These are phyloP conservation scores for Aspergillus quadricinctus DNA, from an alignment of 2,329 filamentous ascomycete genomes.

Conservation along the genomic window DNA sequence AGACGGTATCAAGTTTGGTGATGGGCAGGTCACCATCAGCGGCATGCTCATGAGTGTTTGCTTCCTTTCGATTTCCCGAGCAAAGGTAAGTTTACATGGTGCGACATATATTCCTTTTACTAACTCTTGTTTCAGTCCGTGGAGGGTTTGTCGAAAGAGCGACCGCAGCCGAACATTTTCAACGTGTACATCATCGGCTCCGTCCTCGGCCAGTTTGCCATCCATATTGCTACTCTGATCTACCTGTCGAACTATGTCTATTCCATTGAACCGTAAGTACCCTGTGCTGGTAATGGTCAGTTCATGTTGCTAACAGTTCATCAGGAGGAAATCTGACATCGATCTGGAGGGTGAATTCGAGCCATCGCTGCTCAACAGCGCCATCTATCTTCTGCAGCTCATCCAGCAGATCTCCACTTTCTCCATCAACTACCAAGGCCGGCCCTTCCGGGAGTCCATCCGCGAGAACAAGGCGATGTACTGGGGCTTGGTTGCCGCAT, in stretches of 20 bases:
- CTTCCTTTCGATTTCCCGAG: slow-evolving; percentile 97
- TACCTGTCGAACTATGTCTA: slow-evolving; percentile 91
- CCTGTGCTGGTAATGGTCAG: not conserved
- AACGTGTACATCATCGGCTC: slow-evolving; percentile 98
- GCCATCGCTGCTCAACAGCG: slow-evolving; percentile 91
- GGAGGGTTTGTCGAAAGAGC: slow-evolving; percentile 91
- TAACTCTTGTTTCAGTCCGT: slow-evolving; percentile 57
- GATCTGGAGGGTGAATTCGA: slow-evolving; percentile 94
- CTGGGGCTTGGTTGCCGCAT: slow-evolving; percentile 88
- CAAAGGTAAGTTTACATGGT: slow-evolving; percentile 55
- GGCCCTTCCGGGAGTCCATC: slow-evolving; percentile 93
- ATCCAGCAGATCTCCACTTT: slow-evolving; percentile 99
- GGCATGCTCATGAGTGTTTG: slow-evolving; percentile 99
- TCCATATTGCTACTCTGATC: slow-evolving; percentile 90
- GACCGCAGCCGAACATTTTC: slow-evolving; percentile 97
- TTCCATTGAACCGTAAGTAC: slow-evolving; percentile 71
- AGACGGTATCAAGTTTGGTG: slow-evolving; percentile 98
- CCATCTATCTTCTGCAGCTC: slow-evolving; percentile 92
- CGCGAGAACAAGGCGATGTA: slow-evolving; percentile 98
- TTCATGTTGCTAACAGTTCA: slow-evolving; percentile 29
- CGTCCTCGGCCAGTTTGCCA: slow-evolving; percentile 92
- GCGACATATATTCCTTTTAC: not conserved
- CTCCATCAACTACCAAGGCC: slow-evolving; percentile 98
- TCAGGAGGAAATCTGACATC: slow-evolving; percentile 56
- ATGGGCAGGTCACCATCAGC: slow-evolving; percentile 96